These are phyloP conservation scores for Phaffia australis DNA, from an alignment of 768 basidiomycete species.

Conservation along the genomic window DNA sequence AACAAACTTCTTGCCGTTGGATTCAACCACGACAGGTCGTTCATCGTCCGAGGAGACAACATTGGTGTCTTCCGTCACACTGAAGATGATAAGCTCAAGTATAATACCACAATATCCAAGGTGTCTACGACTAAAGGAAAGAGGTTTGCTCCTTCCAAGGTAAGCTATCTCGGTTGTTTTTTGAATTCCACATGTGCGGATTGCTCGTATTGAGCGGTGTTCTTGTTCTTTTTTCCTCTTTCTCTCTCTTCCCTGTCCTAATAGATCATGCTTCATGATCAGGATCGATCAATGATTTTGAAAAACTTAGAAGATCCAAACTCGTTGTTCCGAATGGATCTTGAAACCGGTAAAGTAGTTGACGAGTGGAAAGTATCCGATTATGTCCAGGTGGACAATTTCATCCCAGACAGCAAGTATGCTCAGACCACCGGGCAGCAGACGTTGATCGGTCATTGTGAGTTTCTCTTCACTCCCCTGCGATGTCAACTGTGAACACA, in stretches of 20 bases:
- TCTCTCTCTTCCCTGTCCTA: neutral
- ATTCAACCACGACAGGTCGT: conserved; percentile 88
- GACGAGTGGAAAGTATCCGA: conserved; percentile 99
- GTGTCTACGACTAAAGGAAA: conserved; percentile 66
- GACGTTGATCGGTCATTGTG: conserved; percentile 66
- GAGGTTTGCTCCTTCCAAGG: conserved; percentile 74
- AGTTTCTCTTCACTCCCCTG: conserved; percentile 11
- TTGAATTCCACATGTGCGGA: neutral
- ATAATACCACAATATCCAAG: conserved; percentile 75
- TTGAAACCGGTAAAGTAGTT: conserved; percentile 85
- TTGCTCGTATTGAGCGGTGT: conserved; percentile 7
- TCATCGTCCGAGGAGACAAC: conserved; percentile 80
- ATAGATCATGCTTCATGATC: conserved; percentile 91
- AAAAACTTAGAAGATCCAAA: conserved; percentile 72
- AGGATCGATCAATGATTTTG: conserved; percentile 89
- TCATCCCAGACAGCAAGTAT: conserved; percentile 87
- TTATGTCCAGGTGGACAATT: conserved; percentile 69
- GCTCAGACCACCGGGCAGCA: conserved; percentile 85
- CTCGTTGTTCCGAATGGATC: conserved; percentile 78
- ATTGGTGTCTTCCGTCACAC: conserved; percentile 81
- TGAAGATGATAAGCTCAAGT: conserved; percentile 56
- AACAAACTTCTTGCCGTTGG: conserved; percentile 89
- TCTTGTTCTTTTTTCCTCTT: neutral
- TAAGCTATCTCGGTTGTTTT: conserved; percentile 37
- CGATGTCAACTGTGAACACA: neutral